Percentiles rank a stretch among this genome's conserved stretches.
Conservation (phyloP, 2,329 filamentous ascomycete genomes). For the Aspergillus persii region DNA sequence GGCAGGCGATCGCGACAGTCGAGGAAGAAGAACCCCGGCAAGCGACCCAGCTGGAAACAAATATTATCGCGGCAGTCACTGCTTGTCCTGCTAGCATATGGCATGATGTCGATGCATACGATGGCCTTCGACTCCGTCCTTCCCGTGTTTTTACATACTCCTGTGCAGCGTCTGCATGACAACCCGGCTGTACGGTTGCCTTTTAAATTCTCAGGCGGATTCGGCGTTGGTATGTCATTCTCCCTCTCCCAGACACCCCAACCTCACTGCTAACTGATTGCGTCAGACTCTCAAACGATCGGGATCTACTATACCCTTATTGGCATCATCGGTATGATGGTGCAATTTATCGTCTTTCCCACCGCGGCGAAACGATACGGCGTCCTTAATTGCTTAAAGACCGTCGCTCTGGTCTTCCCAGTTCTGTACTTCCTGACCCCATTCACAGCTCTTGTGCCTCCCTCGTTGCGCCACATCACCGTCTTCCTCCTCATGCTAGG, state of each 20-base stretch:
- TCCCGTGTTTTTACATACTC: constrained; percentile 83
- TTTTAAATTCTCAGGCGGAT: constrained; percentile 79
- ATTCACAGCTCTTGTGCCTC: constrained; percentile 66
- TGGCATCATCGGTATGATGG: constrained; percentile 72
- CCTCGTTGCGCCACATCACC: constrained; percentile 53
- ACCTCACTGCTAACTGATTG: background rate
- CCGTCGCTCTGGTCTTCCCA: constrained; percentile 67
- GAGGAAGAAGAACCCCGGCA: constrained; percentile 14
- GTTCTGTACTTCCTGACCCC: constrained; percentile 78
- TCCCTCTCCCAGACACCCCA: background rate
- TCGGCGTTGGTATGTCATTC: constrained; percentile 56
- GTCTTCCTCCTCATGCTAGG: constrained; percentile 67
- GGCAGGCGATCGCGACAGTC: constrained; percentile 19
- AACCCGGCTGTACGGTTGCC: constrained; percentile 63
- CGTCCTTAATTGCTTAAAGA: constrained; percentile 68
- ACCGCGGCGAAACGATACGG: constrained; percentile 70
- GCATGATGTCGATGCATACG: constrained; percentile 75
- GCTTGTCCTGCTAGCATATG: constrained; percentile 74
- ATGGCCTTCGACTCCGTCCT: constrained; percentile 85
- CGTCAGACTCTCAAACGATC: constrained; percentile 67
- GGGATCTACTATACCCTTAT: constrained; percentile 83
- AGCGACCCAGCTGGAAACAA: constrained; percentile 52
- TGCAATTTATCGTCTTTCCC: constrained; percentile 86
- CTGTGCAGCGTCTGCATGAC: constrained; percentile 53
- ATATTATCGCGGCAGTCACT: constrained; percentile 73